phyloP scores from a whole-genome alignment of 225 moss, liverwort and hornwort genomes.

The Sphagnum tenellum region DNA sequence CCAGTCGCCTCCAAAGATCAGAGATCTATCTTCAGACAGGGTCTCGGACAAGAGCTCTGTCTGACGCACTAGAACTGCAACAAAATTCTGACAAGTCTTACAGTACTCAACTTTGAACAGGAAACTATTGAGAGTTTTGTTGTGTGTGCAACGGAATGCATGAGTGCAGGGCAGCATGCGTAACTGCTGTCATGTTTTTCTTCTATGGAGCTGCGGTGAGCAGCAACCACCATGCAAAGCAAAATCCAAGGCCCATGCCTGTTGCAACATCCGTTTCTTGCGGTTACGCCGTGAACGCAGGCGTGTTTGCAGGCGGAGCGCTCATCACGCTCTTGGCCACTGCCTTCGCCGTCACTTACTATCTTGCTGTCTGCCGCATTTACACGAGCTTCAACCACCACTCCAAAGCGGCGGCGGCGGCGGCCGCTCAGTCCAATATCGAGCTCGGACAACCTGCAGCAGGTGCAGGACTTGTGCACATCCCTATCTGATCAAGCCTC shows the following conservation, averaged over 20 bases:
- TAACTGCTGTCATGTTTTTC: conserved; percentile 14
- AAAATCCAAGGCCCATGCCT: conserved; percentile 15
- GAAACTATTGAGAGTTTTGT: too few relatives aligned
- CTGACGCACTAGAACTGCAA: too few relatives aligned
- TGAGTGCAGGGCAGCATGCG: conserved; percentile 17
- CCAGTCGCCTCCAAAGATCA: too few relatives aligned
- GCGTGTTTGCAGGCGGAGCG: conserved; percentile 35
- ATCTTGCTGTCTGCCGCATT: conserved; percentile 31
- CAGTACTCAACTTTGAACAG: too few relatives aligned
- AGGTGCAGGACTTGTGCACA: conserved; percentile 9
- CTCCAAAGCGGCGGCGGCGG: conserved; percentile 5
- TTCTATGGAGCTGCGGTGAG: conserved; percentile 36
- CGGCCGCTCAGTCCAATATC: conserved; percentile 1
- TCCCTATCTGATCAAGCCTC: too few relatives aligned
- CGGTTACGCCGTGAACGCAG: conserved; percentile 37
- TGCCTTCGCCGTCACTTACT: conserved; percentile 28
- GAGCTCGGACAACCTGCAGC: conserved; percentile 3
- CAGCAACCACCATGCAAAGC: conserved; percentile 17
- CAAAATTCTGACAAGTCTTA: too few relatives aligned
- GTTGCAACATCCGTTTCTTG: conserved; percentile 29
- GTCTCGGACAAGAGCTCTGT: too few relatives aligned
- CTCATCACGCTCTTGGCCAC: conserved; percentile 30
- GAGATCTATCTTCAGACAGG: too few relatives aligned
- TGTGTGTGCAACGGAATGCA: neutral
- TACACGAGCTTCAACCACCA: conserved; percentile 18